These are phyloP conservation scores for Catenaria anguillulae DNA, from an alignment of 371 early-diverging fungal species.

Conservation along the genomic window DNA sequence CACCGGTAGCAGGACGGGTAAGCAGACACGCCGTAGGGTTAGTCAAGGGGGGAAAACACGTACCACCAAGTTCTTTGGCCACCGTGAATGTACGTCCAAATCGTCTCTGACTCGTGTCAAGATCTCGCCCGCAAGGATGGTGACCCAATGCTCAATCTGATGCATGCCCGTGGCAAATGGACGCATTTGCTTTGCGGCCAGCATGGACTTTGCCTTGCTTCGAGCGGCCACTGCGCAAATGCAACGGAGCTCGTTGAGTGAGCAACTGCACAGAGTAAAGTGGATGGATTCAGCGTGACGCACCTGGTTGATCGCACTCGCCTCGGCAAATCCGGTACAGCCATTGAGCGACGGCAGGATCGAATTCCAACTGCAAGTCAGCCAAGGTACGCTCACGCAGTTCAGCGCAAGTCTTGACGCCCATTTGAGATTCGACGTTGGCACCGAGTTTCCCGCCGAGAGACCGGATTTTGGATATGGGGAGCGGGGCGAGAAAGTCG, in stretches of 20 bases:
- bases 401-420: constrained; percentile 42
- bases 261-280: too few relatives aligned
- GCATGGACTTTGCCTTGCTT: constrained; percentile 36
- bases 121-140: constrained; percentile 37
- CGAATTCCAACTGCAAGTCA: constrained; percentile 25
- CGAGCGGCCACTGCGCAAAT: too few relatives aligned
- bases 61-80: constrained; percentile 26
- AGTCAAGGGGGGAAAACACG: background rate
- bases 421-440: constrained; percentile 42
- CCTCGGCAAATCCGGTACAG: constrained; percentile 47
- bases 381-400: constrained; percentile 22
- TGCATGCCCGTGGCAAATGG: constrained; percentile 16
- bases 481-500: constrained; percentile 42
- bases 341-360: constrained; percentile 32
- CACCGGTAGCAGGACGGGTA: background rate
- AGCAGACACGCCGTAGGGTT: background rate
- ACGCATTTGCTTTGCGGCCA: constrained; percentile 38
- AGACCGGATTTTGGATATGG: constrained; percentile 55
- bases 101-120: constrained; percentile 33
- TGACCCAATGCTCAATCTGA: constrained; percentile 36
- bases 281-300: too few relatives aligned
- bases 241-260: too few relatives aligned
- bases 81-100: constrained; percentile 28
- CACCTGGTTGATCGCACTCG: constrained; percentile 19
- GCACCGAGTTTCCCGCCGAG: constrained; percentile 81